Conservation (phyloP, 1,139 yeast genomes). For the Taphrina deformans region DNA sequence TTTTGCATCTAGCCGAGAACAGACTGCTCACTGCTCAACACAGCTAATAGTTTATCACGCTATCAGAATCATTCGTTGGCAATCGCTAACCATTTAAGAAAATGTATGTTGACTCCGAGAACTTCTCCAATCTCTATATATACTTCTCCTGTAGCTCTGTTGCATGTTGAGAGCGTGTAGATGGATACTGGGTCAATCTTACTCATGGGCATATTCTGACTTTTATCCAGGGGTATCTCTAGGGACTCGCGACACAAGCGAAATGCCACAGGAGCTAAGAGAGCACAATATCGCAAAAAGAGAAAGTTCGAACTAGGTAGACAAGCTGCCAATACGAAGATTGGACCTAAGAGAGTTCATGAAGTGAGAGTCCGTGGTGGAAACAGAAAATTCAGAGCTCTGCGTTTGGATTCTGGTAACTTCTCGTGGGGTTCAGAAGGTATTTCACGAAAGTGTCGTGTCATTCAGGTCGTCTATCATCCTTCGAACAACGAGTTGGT, state of each 20-base stretch:
- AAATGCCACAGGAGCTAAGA: constrained; percentile 99
- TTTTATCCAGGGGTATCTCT: constrained; percentile 86
- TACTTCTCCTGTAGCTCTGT: background rate
- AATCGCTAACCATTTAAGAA: background rate
- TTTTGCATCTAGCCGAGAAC: constrained; percentile 4
- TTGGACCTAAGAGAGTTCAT: constrained; percentile 97
- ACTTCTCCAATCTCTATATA: background rate
- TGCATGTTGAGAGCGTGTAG: too few species aligned
- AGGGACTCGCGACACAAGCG: constrained; percentile 99
- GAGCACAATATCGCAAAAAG: constrained; percentile 99
- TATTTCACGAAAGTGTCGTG: constrained; percentile 97
- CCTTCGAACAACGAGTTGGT: constrained; percentile 99
- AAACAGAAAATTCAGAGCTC: constrained; percentile 99
- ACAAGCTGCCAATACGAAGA: constrained; percentile 99
- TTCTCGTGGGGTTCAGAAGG: constrained; percentile 99
- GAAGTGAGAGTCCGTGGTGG: constrained; percentile 99
- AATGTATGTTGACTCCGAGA: background rate
- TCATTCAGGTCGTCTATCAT: constrained; percentile 96
- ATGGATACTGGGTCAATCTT: too few species aligned
- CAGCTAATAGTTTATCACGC: background rate
- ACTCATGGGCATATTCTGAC: background rate
- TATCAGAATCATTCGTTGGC: background rate
- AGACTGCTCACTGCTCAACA: constrained; percentile 6
- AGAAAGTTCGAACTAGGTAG: constrained; percentile 99
- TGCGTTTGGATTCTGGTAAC: constrained; percentile 99